Evolutionary conservation across 352 stramenopile species (phyloP).

Genomic region (Blastocystis sp.): DNA sequence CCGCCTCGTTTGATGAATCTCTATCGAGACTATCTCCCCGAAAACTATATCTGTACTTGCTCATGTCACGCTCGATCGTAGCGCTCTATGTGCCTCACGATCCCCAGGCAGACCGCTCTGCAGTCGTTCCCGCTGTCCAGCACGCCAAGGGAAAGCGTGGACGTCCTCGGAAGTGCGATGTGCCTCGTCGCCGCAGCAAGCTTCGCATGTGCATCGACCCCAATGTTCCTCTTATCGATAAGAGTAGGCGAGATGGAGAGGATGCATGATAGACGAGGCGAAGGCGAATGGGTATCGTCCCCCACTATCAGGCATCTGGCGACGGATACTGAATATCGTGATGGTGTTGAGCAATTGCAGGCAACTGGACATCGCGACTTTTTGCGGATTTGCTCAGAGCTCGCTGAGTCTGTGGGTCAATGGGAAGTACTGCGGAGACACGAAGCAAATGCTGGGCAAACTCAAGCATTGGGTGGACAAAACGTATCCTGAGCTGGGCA

Average conservation of each 20-base stretch:
- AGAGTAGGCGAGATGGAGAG: neutral
- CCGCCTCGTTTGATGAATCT: neutral
- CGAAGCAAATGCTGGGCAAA: slow-evolving; percentile 17
- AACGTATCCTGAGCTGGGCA: slow-evolving; percentile 34
- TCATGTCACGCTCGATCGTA: neutral
- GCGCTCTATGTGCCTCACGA: neutral
- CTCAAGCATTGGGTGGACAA: slow-evolving; percentile 39
- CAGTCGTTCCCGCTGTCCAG: neutral
- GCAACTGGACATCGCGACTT: slow-evolving; percentile 33
- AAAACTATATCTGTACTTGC: slow-evolving; percentile 51
- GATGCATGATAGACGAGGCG: neutral
- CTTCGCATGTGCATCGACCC: slow-evolving; percentile 37
- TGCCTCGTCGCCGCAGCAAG: neutral
- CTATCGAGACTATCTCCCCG: slow-evolving; percentile 54
- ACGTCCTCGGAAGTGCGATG: slow-evolving; percentile 23
- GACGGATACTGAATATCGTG: slow-evolving; percentile 45
- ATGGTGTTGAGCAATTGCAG: slow-evolving; percentile 35
- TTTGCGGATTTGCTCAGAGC: slow-evolving; percentile 57
- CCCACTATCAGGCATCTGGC: slow-evolving; percentile 37
- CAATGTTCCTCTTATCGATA: neutral
- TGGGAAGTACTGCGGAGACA: slow-evolving; percentile 57
- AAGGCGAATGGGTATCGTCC: slow-evolving; percentile 25
- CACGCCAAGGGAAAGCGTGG: slow-evolving; percentile 18
- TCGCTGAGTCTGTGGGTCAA: slow-evolving; percentile 57
- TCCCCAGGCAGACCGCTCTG: neutral